Base-by-base conservation (phyloP, 257 asterid genomes). In the Solanum chilense region DNA sequence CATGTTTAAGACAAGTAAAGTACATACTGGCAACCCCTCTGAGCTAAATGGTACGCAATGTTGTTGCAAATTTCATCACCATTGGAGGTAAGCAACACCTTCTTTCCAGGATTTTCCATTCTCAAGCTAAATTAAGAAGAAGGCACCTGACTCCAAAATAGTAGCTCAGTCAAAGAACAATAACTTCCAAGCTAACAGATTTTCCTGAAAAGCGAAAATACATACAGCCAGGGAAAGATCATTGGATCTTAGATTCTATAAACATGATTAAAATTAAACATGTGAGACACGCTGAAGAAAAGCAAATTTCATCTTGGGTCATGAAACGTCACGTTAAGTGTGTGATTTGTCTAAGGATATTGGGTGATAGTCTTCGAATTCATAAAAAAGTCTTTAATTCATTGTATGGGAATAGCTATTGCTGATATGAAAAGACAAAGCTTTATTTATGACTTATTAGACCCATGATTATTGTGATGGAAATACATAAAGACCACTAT, bases 21-120 rank as follows among this genome's bases (percentile, higher is more conserved):
- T 47, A 56, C 21, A 27, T 90, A 96, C 98, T 96, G 93, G 96
- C 98, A 96, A 86, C 95, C 95, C 23, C 98, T 94, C 91, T 90
- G 98, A 80, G 95, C 95, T 87, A 96, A 92, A 69, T 87, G 96
- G 89, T 90, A 93, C 82, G 98, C 95, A 78, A 96, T 91, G 91
- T 90, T 92, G 86, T 90, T 82, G 77, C 98, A 96, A 31, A 96
- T 90, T 74, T 92, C 91, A 70, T 96, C 99, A 87, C 95, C 98
- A 85, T 87, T 92, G 88, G 98, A 95, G 86, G 98, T 93, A n/a
- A 96, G 96, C 91, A 95, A 86, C 85, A 96, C 98, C 78, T 89
- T 94, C 93, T 95, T 96, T 21, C 90, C 91, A 41, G 91, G 88
- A 78, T 83, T 88, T 44, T 85, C 94, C 95, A 92, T 94, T 25